phyloP scores from a whole-genome alignment of 352 stramenopile species.

The Peronosclerospora sorghi region DNA sequence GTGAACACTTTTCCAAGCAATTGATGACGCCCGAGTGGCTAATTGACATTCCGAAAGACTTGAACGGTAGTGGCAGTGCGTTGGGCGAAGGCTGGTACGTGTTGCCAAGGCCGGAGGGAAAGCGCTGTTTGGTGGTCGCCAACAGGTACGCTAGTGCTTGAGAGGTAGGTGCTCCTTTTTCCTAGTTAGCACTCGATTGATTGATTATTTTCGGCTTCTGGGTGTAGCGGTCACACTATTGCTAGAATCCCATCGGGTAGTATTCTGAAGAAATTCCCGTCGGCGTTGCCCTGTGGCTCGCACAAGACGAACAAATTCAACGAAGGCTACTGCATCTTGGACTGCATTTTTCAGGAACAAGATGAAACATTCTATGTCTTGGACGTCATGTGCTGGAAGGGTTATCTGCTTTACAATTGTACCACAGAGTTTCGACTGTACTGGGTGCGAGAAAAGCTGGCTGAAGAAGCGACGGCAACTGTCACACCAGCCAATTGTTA shows the following conservation, averaged over 20 bases:
- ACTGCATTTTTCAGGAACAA: constrained; percentile 87
- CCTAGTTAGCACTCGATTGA: too few relatives aligned
- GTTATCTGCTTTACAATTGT: constrained; percentile 88
- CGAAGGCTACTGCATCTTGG: constrained; percentile 83
- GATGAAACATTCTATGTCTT: constrained; percentile 86
- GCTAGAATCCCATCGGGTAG: constrained; percentile 66
- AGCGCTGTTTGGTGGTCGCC: constrained; percentile 82
- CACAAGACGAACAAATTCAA: constrained; percentile 57
- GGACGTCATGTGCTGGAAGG: constrained; percentile 92
- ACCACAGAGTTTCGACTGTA: constrained; percentile 88
- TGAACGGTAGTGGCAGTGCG: constrained; percentile 67
- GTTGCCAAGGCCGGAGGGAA: constrained; percentile 84
- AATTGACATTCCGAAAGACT: constrained; percentile 66
- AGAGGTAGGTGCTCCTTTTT: background rate
- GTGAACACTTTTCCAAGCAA: constrained; percentile 71
- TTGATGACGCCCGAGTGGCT: constrained; percentile 87
- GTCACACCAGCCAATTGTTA: constrained; percentile 56
- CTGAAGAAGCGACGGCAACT: constrained; percentile 42
- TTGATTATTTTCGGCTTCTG: background rate
- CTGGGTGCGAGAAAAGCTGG: constrained; percentile 87
- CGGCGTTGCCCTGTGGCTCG: constrained; percentile 68
- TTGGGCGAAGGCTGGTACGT: constrained; percentile 84
- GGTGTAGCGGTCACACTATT: constrained; percentile 56
- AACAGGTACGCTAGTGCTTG: constrained; percentile 40
- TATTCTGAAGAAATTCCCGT: constrained; percentile 82